phyloP scores from a whole-genome alignment of 495 filamentous ascomycete genomes.

The Oleoguttula mirabilis region DNA sequence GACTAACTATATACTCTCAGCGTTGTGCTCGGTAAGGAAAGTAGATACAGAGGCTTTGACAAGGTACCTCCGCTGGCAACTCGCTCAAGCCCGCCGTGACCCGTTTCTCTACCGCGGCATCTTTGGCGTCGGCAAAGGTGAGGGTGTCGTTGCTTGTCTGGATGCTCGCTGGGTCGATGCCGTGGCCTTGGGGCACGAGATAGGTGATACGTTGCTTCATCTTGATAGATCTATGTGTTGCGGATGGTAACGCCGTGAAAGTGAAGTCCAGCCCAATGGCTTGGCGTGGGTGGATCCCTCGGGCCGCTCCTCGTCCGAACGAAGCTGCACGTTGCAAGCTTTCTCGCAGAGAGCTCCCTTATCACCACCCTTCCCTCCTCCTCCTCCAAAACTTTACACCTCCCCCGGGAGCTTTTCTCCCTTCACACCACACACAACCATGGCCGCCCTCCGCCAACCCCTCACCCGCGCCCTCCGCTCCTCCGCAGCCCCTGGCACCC shows the following conservation, averaged over 20 bases:
- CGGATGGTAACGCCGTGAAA: too few species aligned
- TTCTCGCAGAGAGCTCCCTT: conserved; percentile 1
- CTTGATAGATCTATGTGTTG: too few species aligned
- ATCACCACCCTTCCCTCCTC: conserved; percentile 1
- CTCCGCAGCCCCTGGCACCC: conserved; percentile 26
- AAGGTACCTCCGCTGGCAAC: conserved; percentile 53
- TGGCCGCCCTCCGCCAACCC: conserved; percentile 32
- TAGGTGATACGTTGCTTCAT: conserved; percentile 87
- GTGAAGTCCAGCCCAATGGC: too few species aligned
- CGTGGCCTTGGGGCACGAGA: conserved; percentile 49
- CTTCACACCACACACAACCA: too few species aligned
- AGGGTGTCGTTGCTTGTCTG: conserved; percentile 39
- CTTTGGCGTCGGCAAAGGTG: conserved; percentile 34
- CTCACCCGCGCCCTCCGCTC: conserved; percentile 26
- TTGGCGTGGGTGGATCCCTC: too few species aligned
- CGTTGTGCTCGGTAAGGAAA: too few species aligned
- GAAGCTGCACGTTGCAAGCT: too few species aligned
- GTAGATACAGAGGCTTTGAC: conserved; percentile 1
- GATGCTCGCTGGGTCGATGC: conserved; percentile 49
- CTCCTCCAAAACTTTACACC: not conserved
- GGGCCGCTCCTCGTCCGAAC: too few species aligned
- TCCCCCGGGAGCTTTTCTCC: too few species aligned
- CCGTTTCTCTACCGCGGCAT: conserved; percentile 67
- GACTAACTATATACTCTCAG: conserved; percentile 46
- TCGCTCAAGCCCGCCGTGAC: conserved; percentile 62